Evolutionary conservation across 2,329 filamentous ascomycete species (phyloP).

Genomic region (Dactylella cylindrospora): DNA sequence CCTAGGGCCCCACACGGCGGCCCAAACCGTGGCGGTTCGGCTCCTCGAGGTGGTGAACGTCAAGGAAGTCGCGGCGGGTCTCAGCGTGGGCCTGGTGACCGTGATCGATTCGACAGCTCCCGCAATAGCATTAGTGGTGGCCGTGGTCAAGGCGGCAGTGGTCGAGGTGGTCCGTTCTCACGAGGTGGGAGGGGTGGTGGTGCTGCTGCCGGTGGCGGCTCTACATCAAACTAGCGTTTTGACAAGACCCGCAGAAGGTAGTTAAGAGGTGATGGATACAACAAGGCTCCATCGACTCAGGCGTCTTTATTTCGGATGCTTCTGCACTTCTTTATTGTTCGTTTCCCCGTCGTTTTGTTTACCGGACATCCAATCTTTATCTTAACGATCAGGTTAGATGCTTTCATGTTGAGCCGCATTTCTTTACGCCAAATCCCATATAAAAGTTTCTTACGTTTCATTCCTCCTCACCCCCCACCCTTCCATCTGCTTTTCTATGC

Average conservation of each 20-base stretch:
- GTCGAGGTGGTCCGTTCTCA: constrained; percentile 25
- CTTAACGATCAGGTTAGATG: no score
- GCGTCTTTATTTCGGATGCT: background rate
- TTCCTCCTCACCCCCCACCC: background rate
- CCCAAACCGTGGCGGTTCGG: constrained; percentile 40
- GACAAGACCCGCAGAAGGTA: constrained; percentile 8
- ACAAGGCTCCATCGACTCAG: background rate
- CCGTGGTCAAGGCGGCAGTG: constrained; percentile 41
- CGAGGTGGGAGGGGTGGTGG: constrained; percentile 24
- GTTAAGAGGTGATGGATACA: no score
- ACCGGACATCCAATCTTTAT: background rate
- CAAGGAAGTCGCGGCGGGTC: constrained; percentile 33
- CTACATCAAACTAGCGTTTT: constrained; percentile 33
- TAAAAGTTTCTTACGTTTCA: no score
- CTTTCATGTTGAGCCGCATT: no score
- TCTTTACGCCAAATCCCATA: no score
- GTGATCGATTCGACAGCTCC: constrained; percentile 23
- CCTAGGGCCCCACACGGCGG: constrained; percentile 22
- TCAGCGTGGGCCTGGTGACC: constrained; percentile 43
- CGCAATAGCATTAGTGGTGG: constrained; percentile 36
- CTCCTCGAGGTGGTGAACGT: constrained; percentile 35
- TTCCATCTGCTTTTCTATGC: background rate
- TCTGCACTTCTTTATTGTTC: no score
- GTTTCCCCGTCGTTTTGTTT: constrained; percentile 8
- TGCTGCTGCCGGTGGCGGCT: constrained; percentile 7